Evolutionary conservation across 179 eudicot genomes (phyloP), one percentile per base, ranked within the genome.

Genomic region (Patellifolia procumbens): DNA sequence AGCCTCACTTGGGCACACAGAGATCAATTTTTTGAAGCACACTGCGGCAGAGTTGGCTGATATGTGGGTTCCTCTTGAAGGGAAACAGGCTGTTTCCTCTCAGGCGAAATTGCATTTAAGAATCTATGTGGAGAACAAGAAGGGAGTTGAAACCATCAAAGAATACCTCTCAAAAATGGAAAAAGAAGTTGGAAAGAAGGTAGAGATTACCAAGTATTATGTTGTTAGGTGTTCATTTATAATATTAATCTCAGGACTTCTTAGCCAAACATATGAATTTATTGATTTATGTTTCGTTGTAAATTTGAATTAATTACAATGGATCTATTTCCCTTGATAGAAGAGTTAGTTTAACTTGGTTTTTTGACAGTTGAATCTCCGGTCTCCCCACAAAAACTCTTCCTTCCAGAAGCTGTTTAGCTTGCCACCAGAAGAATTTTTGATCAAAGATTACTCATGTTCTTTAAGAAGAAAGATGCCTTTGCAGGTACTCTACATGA

Each of bases 171-270:
- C 83, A 12, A 94, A 90, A 80, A 87, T 94, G 92, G 98, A 89
- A 79, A 94, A 89, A 84, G 98, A 92, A 80, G 97, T 90, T 69
- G 98, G 98, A 65, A 94, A 90, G 80, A 94, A 94, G 97, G 98
- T 94, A 84, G 7, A 55, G 53, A 45, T 19, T 48, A 46, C 39
- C 2, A 39, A 26, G 35, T 46, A 48, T 48, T 16, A 43, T 67
- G 48, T 24, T 45, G 6, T 5, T 46, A 46, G 53, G 32, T 31
- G 37, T 2, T 51, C 60, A 31, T 15, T 28, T 26, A 5, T 15
- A 48, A 11, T 15, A 48, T 39, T 51, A n/a, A 31, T 52, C 53
- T 16, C 6, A 15, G 37, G 12, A 59, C 31, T 3, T 7, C 45
- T 63, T 63, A 63, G 68, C 24, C 3, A 39, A 37, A 29, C 37